These are phyloP conservation scores for Chaetoceros tenuissimus DNA, from an alignment of 108 stramenopile species.

Conservation along the genomic window DNA sequence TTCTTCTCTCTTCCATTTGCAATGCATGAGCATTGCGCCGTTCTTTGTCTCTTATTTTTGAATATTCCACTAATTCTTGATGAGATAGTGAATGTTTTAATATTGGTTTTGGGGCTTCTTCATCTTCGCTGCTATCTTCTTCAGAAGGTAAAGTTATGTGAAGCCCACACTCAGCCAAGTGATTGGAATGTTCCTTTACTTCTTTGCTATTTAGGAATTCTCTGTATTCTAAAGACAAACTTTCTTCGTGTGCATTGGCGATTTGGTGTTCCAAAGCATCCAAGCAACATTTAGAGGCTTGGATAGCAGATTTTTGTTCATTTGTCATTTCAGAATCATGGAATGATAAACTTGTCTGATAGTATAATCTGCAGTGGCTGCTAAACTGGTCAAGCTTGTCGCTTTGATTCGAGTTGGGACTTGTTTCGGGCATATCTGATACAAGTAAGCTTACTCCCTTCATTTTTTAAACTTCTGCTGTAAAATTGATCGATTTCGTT, in stretches of 20 bases:
- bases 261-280: background rate
- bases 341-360: background rate
- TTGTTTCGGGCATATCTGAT: no score
- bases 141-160: background rate
- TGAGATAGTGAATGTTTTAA: background rate
- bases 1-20: background rate
- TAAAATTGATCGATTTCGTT: no score
- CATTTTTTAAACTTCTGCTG: no score
- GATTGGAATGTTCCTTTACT: background rate
- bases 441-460: no score
- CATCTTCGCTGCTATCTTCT: no score
- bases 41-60: background rate
- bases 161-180: background rate
- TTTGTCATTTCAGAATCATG: background rate
- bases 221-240: background rate
- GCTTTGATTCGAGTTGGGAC: no score
- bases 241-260: background rate
- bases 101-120: no score
- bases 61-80: background rate
- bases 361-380: background rate
- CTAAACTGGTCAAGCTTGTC: background rate
- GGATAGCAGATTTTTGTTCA: no score
- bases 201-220: background rate
- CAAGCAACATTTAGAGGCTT: background rate
- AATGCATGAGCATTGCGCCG: background rate